Base-by-base conservation (phyloP, 2,329 filamentous ascomycete species). In the Penicillium sp. region DNA sequence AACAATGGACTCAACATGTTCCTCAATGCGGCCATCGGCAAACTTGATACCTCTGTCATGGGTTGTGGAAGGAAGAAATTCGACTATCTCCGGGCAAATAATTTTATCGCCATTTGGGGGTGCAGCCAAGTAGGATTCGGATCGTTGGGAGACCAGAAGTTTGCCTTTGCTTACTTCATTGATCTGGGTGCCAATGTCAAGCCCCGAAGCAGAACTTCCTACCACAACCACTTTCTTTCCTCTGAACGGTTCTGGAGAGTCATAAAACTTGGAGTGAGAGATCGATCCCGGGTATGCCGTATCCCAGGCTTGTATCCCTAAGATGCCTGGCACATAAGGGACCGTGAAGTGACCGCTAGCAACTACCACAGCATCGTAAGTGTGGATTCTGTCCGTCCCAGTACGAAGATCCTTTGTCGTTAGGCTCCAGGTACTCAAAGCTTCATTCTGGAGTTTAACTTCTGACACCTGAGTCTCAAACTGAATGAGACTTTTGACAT, bases 121-220 rank as follows among this genome's bases (percentile, higher is more conserved):
- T 13, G 73, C 66, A 8, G 71, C 66, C 27, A 81, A 60, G 51
- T 75, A 75, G 0, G 79, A 79, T 74, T 81, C 65, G 66, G 78
- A 72, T 75, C 81, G 70, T 72, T 83, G 64, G 75, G 88, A 75
- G 78, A 90, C 59, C n/a, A 93, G 73, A 1, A 94, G 73, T 10
- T 84, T 86, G 2, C 74, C 73, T 58, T 76, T 73, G 67, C 84
- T 85, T 34, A 85, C 78, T 6, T 76, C 67, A 46, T 80, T 82
- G 62, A 97, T 88, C 69, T 97, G 93, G 2, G 79, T 75, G 14
- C 87, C 87, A 63, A 97, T 90, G 66, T 97, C 93, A 14, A 91
- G 75, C 0, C 91, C 93, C 0, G 90, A 96, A 0, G 91, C 88
- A 0, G 88, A 88, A 64, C 90, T 94, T 9, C 93, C 93, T 0